Base-by-base conservation (phyloP, 345 rosid genomes). In the Moricandia moricandioides region DNA sequence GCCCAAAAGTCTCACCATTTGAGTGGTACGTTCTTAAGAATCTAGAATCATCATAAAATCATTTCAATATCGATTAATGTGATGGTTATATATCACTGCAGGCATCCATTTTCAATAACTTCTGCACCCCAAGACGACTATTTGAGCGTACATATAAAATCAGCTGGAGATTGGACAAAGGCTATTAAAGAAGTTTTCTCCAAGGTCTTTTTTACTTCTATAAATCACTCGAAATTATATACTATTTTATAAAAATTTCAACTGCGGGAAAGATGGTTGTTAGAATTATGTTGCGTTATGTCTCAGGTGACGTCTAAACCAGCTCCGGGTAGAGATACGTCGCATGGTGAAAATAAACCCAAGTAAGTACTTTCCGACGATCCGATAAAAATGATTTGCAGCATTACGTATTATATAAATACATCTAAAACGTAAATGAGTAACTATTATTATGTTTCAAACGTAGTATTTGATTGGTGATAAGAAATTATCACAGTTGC, bases 151-250 rank as follows among this genome's bases (percentile, higher is more conserved):
- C 98, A 92, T 79, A 90, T 92, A 52, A 80, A 91, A 76, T 79
- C 90, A n/a, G 59, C 76, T 0, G 98, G 98, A 13, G 98, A 92
- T 64, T 92, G 98, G 98, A 92, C 98, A 1, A 59, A 88, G 51
- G 92, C 89, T 62, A 83, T 90, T 57, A 86, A 85, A 75, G 66
- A 54, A 26, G 89, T 85, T 49, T 92, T 92, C 87, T 82, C 94
- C 0, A 75, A 90, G 89, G 95, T 89, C 26, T 60, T 40, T 3
- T 35, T 63, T 30, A 61, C 26, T 58, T 76, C 7, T 21, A 21
- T 30, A 26, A 12, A 51, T 27, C 21, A 11, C 17, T 2, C 6
- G 2, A 26, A 40, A 43, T 12, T 43, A 43, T 43, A 43, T 4
- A 43, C 24, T 21, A 21, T 21, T 21, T 21, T 21, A 21, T 21